Evolutionary conservation across 768 basidiomycete genomes (phyloP), one percentile per base, ranked within the genome.

Genomic region (Leucogyrophana mollusca): DNA sequence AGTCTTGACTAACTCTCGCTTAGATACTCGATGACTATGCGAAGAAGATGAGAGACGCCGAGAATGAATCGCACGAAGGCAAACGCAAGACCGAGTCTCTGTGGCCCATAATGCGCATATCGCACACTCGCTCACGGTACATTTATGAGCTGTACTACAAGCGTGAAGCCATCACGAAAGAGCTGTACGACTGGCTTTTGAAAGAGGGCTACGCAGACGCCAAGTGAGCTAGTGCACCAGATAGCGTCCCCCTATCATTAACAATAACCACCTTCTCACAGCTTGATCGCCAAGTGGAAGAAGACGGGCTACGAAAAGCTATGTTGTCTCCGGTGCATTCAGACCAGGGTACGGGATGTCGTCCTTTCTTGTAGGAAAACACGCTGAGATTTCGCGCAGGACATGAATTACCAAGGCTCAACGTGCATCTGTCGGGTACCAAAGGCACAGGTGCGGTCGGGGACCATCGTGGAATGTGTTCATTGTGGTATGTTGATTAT

Each of bases 141-240:
- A 91, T 99, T 48, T 98, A 98, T 60, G 96, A 99, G 67, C 77
- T 98, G 50, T 98, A 96, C 72, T 97, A 98, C 74, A 95, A 97
- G 71, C 87, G 94, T 30, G 95, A 98, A 69, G 92, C 94, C 9
- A 90, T 99, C 60, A 87, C 86, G 58, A 82, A 78, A 59, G 86
- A 94, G 62, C 73, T 99, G 41, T 99, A 97, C 60, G 95, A 98
- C 69, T 99, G 96, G 96, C 67, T 99, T 38, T 67, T 98, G 64
- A 97, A 96, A 74, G 87, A 98, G 67, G 91, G 90, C 10, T 98
- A 98, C 66, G 96, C 89, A 21, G 96, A 99, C 62, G 85, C 85
- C 25, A 96, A 96, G 95, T 95, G 58, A 60, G 90, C 78, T 7
- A 23, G 36, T 17, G 27, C 21, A 9, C 10, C 35, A n/a, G n/a